Conservation (phyloP, 139 green algal genomes). For the Chlamydomonas incerta region DNA sequence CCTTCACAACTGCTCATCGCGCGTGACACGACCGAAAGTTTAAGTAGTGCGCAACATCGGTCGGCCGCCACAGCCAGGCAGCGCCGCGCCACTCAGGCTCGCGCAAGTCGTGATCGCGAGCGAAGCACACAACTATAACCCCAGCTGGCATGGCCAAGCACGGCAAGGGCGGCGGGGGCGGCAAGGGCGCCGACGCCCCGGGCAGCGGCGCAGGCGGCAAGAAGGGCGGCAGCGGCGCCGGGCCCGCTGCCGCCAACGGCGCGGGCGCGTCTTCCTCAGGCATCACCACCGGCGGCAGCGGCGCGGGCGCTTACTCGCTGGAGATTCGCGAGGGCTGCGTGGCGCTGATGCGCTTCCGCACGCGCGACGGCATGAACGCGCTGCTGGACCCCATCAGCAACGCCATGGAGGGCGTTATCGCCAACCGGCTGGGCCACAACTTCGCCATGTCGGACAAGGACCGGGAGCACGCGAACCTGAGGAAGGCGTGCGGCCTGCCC, state of each 20-base stretch:
- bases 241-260: no score
- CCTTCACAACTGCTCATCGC: no score
- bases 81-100: no score
- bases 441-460: constrained; percentile 1
- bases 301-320: not conserved
- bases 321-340: constrained; percentile 33
- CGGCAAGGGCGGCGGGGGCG: not conserved
- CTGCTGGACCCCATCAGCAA: constrained; percentile 37
- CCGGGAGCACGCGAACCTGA: not conserved
- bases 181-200: not conserved
- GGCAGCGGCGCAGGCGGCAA: not conserved
- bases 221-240: not conserved
- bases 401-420: constrained; percentile 34
- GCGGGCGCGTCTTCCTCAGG: not conserved
- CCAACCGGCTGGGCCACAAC: constrained; percentile 42
- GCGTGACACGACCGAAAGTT: no score
- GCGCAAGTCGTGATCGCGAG: no score
- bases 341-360: constrained; percentile 30
- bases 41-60: no score
- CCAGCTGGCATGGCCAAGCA: constrained; percentile 9
- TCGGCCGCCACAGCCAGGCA: no score
- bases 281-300: not conserved
- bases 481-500: not conserved
- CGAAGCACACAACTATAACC: no score
- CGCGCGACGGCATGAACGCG: constrained; percentile 27